Base-by-base conservation (phyloP, 345 rosid genomes). In the Hibiscus mutabilis region DNA sequence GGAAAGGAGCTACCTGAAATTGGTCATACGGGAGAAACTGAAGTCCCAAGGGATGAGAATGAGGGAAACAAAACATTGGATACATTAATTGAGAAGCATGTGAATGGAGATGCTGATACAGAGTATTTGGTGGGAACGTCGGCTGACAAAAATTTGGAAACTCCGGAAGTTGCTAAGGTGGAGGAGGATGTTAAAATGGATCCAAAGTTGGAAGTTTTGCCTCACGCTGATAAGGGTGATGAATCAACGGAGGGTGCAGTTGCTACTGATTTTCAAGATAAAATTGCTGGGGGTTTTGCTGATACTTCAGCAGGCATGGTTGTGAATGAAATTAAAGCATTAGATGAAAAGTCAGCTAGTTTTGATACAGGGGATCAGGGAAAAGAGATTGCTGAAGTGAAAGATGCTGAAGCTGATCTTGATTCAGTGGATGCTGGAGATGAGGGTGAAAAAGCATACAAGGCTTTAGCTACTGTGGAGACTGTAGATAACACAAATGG, bases 191-290 rank as follows among this genome's bases (percentile, higher is more conserved):
- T 44, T 12, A 59, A 66, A 53, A 52, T 53, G 78, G 69, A 75
- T 60, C 21, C 46, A 0, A 70, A 21, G 42, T 69, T 21, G 44
- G 76, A 73, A 60, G 24, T 61, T 74, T 69, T 70, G 15, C 73
- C 70, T 19, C 80, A 40, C 53, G 53, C 66, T 44, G 74, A 31
- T 44, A 73, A 78, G 59, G 74, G 35, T 49, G 76, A 52, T 21
- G 78, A 68, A 35, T n/a, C 37, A 57, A 62, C 60, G 61, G 84
- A 77, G 67, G 73, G 66, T 68, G 74, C 65, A 56, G 64, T 59
- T 51, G 79, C 47, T 80, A 55, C 64, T 44, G 74, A 73, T 58
- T 57, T 57, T 74, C 72, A 31, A 56, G 66, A 57, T 31, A 21
- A 49, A 12, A 65, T 24, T n/a, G 56, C 60, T 49, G 73, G 15